Evolutionary conservation across 768 basidiomycete genomes (phyloP).

Genomic region (Mycena leptocephala): DNA sequence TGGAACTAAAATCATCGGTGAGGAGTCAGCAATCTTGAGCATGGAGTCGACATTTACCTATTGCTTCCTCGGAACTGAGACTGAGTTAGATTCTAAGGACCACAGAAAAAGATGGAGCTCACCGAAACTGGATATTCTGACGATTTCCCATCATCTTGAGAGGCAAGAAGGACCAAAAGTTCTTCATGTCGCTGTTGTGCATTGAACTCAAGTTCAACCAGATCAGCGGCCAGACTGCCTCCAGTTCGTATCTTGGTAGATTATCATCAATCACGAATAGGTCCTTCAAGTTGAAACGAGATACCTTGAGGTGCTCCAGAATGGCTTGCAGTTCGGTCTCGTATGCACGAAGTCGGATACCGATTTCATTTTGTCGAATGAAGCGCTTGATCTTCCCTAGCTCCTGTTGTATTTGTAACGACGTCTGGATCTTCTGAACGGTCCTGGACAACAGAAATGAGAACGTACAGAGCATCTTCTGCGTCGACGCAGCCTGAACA

Average conservation of each 20-base stretch:
- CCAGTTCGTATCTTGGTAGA: background rate
- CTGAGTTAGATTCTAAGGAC: background rate
- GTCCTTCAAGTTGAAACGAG: background rate
- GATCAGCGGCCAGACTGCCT: background rate
- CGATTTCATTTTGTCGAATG: conserved; percentile 4
- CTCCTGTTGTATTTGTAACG: background rate
- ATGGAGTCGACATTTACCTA: background rate
- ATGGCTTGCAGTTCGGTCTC: background rate
- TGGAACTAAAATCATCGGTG: background rate
- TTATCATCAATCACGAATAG: background rate
- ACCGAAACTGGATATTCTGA: background rate
- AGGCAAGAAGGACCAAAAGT: background rate
- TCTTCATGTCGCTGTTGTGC: conserved; percentile 3
- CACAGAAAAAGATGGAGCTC: background rate
- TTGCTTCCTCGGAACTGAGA: background rate
- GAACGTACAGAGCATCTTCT: background rate
- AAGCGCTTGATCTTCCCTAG: conserved; percentile 12
- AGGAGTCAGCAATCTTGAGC: background rate
- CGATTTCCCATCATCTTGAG: background rate
- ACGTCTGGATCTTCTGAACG: background rate
- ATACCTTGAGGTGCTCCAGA: background rate
- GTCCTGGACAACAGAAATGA: background rate
- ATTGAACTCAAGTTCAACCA: background rate
- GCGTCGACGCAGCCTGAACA: too few relatives aligned
- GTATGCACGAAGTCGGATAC: background rate